Evolutionary conservation across 2,329 filamentous ascomycete genomes (phyloP), one percentile per base, ranked within the genome.

Genomic region (Alternaria triticina): DNA sequence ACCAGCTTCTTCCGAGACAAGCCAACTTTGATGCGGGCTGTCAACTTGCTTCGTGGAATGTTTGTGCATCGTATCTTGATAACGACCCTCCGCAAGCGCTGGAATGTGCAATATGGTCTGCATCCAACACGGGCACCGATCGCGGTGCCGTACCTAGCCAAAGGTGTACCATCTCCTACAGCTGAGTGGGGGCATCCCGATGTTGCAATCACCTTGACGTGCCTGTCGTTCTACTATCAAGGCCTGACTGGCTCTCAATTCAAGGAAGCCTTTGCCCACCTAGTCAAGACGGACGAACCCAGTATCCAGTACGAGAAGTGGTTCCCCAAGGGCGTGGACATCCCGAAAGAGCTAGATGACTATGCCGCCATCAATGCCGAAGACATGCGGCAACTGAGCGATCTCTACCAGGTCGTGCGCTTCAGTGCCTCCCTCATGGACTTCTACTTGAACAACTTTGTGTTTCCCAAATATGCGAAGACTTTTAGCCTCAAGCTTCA

Each of bases 121-220:
- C 74, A 81, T 59, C 73, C 86, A 0, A 49, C 64, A 0, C 82
- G 90, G 13, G 81, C 84, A 44, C 87, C 88, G 0, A 85, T 91
- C 6, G 89, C 90, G 0, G 90, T 93, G 0, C 90, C 74, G 45
- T 93, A 2, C 87, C 64, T 71, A 20, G 89, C 89, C 0, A 91
- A 92, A 64, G 90, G 89, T 1, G 82, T 86, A 0, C 89, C 90
- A 0, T 86, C 85, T 0, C 84, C 87, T 1, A 84, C 87, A 7
- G 86, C 90, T 0, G 90, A 93, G 72, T 93, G 86, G 74, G 89
- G 90, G 0, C 90, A 93, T 66, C 89, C 90, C 0, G 87, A 93
- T 72, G 89, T 78, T 1, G 71, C 75, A 1, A 79, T 80, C 36
- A 66, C 76, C n/a, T 54, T 80, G 28, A 79, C 78, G 4, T 76